Percentiles rank a stretch among this genome's conserved stretches.
phyloP scores from a whole-genome alignment of 495 filamentous ascomycete species.

The Aspergillus sparsus region DNA sequence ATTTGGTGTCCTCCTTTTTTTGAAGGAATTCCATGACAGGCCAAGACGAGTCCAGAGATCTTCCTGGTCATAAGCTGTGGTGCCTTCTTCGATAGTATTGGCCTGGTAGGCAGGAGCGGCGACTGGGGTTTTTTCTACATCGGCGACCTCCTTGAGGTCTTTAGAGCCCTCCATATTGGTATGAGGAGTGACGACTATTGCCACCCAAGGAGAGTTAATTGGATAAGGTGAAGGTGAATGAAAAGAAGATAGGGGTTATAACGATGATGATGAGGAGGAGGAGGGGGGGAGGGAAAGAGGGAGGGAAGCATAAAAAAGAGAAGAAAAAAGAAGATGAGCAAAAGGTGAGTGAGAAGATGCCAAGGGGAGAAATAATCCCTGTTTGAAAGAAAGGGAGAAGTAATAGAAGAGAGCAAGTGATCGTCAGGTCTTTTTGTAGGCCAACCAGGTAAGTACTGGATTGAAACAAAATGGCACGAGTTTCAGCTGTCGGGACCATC shows the following conservation, averaged over 20 bases:
- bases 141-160: constrained; percentile 11
- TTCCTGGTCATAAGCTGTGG: constrained; percentile 22
- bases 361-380: neutral
- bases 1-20: constrained; percentile 13
- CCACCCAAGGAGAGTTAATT: too few relatives aligned
- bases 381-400: constrained; percentile 7
- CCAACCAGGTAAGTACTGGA: too few relatives aligned
- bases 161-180: constrained; percentile 2
- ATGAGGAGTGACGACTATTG: neutral
- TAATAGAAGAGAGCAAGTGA: neutral
- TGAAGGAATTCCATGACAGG: constrained; percentile 52
- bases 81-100: constrained; percentile 6
- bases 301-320: neutral
- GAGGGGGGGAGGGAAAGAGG: neutral
- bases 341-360: neutral
- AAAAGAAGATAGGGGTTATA: too few relatives aligned
- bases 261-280: neutral
- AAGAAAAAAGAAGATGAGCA: neutral
- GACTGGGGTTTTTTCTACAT: constrained; percentile 12
- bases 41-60: constrained; percentile 53
- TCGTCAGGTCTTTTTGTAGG: constrained; percentile 3
- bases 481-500: too few relatives aligned
- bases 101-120: constrained; percentile 13
- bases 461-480: too few relatives aligned
- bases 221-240: too few relatives aligned